A percentile compares a stretch with the other conserved stretches of the same genome.
Evolutionary conservation across 2,329 filamentous ascomycete species (phyloP).

Genomic region (Monosporascus sp.): DNA sequence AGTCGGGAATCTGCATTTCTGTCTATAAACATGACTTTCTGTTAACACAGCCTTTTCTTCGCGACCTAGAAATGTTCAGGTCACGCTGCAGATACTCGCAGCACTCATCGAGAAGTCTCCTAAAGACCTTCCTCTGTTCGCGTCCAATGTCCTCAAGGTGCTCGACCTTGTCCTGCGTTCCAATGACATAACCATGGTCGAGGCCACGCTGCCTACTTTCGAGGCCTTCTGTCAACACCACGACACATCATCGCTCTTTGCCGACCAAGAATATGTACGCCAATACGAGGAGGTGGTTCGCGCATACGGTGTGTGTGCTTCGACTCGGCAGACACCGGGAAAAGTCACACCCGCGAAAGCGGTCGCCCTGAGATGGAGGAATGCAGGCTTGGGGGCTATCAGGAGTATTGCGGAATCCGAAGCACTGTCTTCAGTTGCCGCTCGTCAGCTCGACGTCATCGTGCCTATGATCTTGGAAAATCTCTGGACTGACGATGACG

Average conservation of each 20-base stretch:
- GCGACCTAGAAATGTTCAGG: constrained; percentile 72
- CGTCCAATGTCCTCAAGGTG: constrained; percentile 77
- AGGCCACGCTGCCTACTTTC: constrained; percentile 83
- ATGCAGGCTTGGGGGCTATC: constrained; percentile 70
- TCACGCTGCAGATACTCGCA: constrained; percentile 87
- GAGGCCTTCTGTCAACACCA: constrained; percentile 85
- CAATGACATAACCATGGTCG: constrained; percentile 85
- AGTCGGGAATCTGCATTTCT: constrained; percentile 16
- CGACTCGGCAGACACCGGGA: constrained; percentile 49
- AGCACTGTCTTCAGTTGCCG: constrained; percentile 67
- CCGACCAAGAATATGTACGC: constrained; percentile 75
- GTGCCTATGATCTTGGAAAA: constrained; percentile 86
- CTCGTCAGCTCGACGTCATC: constrained; percentile 71
- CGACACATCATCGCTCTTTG: constrained; percentile 78
- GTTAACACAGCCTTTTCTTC: constrained; percentile 4
- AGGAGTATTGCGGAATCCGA: constrained; percentile 78
- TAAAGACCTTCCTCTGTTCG: constrained; percentile 85
- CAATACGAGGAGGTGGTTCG: constrained; percentile 80
- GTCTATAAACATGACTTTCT: neutral
- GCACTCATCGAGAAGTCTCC: constrained; percentile 91
- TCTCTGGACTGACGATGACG: constrained; percentile 69
- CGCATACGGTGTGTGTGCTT: constrained; percentile 75
- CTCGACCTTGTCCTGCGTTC: constrained; percentile 78
- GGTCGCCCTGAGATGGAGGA: constrained; percentile 73
- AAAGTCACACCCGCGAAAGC: constrained; percentile 62